These are phyloP conservation scores for Chloropicon primus DNA, from an alignment of 139 green algal species.

Conservation along the genomic window DNA sequence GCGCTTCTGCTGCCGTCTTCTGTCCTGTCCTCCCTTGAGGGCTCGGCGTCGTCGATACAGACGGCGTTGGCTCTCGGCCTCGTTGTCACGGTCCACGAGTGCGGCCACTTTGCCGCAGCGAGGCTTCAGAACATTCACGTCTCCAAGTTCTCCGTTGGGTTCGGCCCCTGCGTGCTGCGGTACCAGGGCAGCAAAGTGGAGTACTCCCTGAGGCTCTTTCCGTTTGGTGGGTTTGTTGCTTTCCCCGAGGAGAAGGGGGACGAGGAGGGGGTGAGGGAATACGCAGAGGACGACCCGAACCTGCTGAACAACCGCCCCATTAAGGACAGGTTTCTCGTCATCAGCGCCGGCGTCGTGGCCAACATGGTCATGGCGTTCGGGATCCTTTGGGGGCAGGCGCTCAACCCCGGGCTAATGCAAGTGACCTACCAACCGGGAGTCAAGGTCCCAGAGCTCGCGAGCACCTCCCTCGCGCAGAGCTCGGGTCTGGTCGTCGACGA, in stretches of 20 bases:
- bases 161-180: conserved; percentile 63
- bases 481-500: conserved; percentile 9
- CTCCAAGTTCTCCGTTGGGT: conserved; percentile 87
- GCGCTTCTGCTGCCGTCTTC: not conserved
- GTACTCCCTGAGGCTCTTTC: conserved; percentile 80
- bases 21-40: not conserved
- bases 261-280: conserved; percentile 61
- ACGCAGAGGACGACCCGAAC: conserved; percentile 69
- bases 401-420: conserved; percentile 21
- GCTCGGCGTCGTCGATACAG: not conserved
- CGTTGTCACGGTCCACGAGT: conserved; percentile 82
- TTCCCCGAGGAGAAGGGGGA: conserved; percentile 66
- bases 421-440: conserved; percentile 60
- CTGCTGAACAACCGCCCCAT: conserved; percentile 83
- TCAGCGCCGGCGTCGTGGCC: conserved; percentile 81
- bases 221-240: conserved; percentile 88
- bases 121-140: conserved; percentile 80
- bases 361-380: conserved; percentile 82
- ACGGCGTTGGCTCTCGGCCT: not conserved
- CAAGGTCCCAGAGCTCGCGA: conserved; percentile 38
- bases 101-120: conserved; percentile 80
- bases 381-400: conserved; percentile 69
- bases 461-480: not conserved
- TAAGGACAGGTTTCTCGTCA: conserved; percentile 58
- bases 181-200: conserved; percentile 55